Evolutionary conservation across 441 rosid species (phyloP).

Genomic region (Corymbia citriodora): DNA sequence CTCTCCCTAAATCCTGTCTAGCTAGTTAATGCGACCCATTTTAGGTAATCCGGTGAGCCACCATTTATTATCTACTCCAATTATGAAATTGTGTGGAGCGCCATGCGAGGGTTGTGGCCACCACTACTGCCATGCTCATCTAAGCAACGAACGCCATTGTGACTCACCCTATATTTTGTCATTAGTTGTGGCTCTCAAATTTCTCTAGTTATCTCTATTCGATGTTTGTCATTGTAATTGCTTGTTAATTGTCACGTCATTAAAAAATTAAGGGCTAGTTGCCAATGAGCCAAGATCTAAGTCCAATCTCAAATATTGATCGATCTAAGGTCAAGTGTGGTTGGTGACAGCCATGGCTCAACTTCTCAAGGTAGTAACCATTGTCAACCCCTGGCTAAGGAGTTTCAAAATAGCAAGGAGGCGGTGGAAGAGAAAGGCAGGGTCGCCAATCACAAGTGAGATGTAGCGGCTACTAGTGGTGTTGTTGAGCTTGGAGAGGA

Average conservation of each 20-base stretch:
- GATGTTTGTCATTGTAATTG: not conserved
- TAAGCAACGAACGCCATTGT: not conserved
- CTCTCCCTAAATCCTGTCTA: not conserved
- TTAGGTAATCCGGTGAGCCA: not conserved
- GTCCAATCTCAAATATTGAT: not conserved
- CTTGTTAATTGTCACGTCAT: not conserved
- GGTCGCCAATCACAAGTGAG: fast-evolving
- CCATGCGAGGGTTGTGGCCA: not conserved
- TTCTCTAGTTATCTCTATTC: no score
- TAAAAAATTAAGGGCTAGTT: not conserved
- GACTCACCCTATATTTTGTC: not conserved
- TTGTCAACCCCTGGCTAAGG: not conserved
- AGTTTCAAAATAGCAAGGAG: not conserved
- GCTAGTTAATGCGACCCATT: not conserved
- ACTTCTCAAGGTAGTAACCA: not conserved
- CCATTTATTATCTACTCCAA: not conserved
- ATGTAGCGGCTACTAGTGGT: not conserved
- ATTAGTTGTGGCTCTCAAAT: not conserved
- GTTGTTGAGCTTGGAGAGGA: not conserved
- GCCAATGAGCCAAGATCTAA: fast-evolving
- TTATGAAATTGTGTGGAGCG: fast-evolving
- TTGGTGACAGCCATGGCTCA: fast-evolving
- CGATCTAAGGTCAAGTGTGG: not conserved
- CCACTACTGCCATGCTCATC: fast-evolving
- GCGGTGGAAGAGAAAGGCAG: not conserved